These are phyloP conservation scores for Hypomyces rosellus DNA, from an alignment of 2,329 filamentous ascomycete genomes.

Conservation along the genomic window DNA sequence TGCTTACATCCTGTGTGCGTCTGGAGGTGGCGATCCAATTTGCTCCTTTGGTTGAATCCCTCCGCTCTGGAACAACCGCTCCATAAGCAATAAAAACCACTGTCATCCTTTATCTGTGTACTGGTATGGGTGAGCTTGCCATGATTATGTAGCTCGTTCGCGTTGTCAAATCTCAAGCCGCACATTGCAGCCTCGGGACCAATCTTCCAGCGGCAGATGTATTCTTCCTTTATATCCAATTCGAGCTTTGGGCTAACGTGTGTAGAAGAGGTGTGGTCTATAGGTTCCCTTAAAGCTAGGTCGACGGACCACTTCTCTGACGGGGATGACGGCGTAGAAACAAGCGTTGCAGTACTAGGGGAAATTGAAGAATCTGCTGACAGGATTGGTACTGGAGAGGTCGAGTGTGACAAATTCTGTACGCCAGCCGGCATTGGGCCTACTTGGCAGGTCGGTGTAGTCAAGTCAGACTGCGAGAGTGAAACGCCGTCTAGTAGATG, in stretches of 20 bases:
- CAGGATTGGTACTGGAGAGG: constrained; percentile 18
- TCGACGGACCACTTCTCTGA: constrained; percentile 14
- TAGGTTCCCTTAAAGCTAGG: neutral
- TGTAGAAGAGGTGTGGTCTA: constrained; percentile 9
- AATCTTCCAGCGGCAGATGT: constrained; percentile 28
- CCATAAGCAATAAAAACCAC: constrained; percentile 52
- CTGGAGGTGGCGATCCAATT: constrained; percentile 59
- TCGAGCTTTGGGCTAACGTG: constrained; percentile 1
- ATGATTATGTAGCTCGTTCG: constrained; percentile 50
- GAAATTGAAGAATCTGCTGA: constrained; percentile 19
- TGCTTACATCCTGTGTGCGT: constrained; percentile 58
- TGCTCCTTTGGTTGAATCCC: constrained; percentile 54
- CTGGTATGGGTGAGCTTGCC: constrained; percentile 46
- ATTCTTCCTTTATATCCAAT: constrained; percentile 20
- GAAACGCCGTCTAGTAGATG: neutral
- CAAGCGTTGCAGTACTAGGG: constrained; percentile 21
- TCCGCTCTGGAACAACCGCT: constrained; percentile 46
- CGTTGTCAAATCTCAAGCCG: constrained; percentile 31
- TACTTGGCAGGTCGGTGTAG: constrained; percentile 3
- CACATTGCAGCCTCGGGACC: constrained; percentile 22
- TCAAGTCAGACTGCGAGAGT: constrained; percentile 1
- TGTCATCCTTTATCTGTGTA: constrained; percentile 34
- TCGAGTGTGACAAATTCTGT: constrained; percentile 17
- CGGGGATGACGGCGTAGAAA: constrained; percentile 23
- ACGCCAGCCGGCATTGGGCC: constrained; percentile 1